Conservation (phyloP, 805 yeast species). For the Pichia pseudocactophila region DNA sequence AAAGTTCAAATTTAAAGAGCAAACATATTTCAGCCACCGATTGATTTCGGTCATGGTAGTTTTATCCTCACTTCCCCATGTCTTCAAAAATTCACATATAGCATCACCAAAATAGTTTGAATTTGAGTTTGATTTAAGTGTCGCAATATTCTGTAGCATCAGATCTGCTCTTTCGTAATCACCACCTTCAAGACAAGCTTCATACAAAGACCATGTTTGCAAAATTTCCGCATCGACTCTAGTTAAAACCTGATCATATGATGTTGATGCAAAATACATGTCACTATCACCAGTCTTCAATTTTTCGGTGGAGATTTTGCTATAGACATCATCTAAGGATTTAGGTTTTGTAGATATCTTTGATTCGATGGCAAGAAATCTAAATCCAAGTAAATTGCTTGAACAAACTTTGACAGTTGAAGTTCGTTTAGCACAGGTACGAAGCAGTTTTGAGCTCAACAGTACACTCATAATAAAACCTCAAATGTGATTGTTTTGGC, state of each 20-base stretch:
- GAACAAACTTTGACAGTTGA: neutral
- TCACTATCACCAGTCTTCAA: slow-evolving; percentile 5
- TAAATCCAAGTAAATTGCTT: neutral
- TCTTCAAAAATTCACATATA: slow-evolving; percentile 51
- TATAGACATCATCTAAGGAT: slow-evolving; percentile 16
- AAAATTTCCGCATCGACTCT: slow-evolving; percentile 18
- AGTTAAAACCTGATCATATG: slow-evolving; percentile 22
- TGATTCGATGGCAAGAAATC: slow-evolving; percentile 11
- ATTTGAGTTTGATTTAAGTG: slow-evolving; percentile 11
- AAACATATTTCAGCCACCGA: slow-evolving; percentile 21
- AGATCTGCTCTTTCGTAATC: slow-evolving; percentile 64
- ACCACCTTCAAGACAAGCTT: slow-evolving; percentile 62
- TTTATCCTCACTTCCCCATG: slow-evolving; percentile 25
- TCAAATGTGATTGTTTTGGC: too few relatives aligned
- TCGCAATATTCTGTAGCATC: slow-evolving; percentile 51
- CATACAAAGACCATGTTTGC: slow-evolving; percentile 57
- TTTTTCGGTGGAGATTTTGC: slow-evolving; percentile 3
- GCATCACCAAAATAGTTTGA: slow-evolving; percentile 49
- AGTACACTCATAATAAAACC: slow-evolving; percentile 7
- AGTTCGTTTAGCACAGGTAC: slow-evolving; percentile 4
- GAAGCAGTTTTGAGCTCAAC: slow-evolving; percentile 5
- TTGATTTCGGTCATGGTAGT: slow-evolving; percentile 17
- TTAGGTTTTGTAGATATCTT: slow-evolving; percentile 10
- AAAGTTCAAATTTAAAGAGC: slow-evolving; percentile 13
- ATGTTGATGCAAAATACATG: slow-evolving; percentile 15